Percentiles rank a stretch among this genome's conserved stretches.
Conservation (phyloP, 768 basidiomycete genomes). For the Boletus vinaceobasis region DNA sequence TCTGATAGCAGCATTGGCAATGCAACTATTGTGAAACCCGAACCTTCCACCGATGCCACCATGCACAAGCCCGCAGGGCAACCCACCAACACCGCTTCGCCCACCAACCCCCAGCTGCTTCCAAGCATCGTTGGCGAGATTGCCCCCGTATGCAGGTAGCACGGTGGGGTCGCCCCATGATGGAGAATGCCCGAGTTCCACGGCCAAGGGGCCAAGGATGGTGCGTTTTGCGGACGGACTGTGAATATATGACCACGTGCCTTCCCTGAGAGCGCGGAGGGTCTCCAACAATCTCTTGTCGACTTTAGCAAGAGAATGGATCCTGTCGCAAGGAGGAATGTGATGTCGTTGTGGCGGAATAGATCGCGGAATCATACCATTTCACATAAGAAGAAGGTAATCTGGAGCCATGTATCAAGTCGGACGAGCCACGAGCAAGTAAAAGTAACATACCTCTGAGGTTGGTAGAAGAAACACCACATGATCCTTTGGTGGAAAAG, state of each 20-base stretch:
- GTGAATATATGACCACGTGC: constrained; percentile 57
- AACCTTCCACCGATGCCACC: constrained; percentile 46
- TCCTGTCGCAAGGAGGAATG: constrained; percentile 38
- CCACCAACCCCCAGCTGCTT: constrained; percentile 49
- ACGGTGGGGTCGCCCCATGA: constrained; percentile 60
- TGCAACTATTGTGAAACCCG: constrained; percentile 55
- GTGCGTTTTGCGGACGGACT: constrained; percentile 39
- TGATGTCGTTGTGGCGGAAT: background rate
- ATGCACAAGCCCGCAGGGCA: constrained; percentile 77
- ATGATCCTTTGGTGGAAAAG: constrained; percentile 55
- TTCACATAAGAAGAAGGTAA: constrained; percentile 51
- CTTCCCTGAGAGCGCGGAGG: constrained; percentile 51
- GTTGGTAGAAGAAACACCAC: constrained; percentile 87
- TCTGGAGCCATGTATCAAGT: constrained; percentile 21
- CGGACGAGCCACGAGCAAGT: background rate
- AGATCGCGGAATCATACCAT: constrained; percentile 39
- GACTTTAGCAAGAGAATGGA: constrained; percentile 62
- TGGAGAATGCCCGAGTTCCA: constrained; percentile 54
- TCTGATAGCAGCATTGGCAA: constrained; percentile 53
- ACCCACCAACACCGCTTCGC: constrained; percentile 57
- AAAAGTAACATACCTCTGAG: constrained; percentile 48
- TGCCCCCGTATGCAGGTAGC: constrained; percentile 64
- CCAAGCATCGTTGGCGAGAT: constrained; percentile 52
- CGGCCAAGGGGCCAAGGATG: constrained; percentile 45
- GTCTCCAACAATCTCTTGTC: constrained; percentile 56